A percentile compares a stretch with the other conserved stretches of the same genome.
phyloP scores from a whole-genome alignment of 805 yeast species.

The Komagataella pseudopastoris region DNA sequence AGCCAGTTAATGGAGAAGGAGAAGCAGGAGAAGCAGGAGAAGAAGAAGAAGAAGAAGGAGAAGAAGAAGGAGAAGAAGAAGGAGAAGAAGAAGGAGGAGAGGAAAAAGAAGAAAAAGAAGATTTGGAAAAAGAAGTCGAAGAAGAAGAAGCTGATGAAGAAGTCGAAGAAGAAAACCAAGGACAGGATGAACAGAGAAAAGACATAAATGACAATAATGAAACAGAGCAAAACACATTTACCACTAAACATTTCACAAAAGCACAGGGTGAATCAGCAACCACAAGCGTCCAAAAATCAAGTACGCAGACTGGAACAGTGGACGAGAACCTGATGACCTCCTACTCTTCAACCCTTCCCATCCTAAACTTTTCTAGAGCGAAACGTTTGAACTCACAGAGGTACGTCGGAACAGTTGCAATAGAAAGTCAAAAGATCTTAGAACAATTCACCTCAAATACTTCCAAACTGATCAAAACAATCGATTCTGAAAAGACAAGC shows the following conservation, averaged over 20 bases:
- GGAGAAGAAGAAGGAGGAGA: neutral
- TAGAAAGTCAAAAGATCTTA: neutral
- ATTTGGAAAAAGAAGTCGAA: neutral
- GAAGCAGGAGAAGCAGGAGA: neutral
- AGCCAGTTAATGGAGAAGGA: neutral
- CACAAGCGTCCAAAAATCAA: neutral
- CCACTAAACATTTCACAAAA: neutral
- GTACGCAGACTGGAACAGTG: neutral
- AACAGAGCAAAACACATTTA: neutral
- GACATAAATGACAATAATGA: neutral
- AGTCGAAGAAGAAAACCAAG: neutral
- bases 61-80: neutral
- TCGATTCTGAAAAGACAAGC: neutral
- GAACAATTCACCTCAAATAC: neutral
- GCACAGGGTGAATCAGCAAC: neutral
- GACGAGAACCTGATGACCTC: neutral
- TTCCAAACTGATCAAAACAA: neutral
- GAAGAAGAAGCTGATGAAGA: neutral
- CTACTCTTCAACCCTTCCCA: neutral
- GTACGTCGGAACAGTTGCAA: neutral
- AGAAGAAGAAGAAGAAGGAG: neutral
- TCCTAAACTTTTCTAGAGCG: neutral
- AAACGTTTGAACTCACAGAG: neutral
- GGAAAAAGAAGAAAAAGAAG: conserved; percentile 1
- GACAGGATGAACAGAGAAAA: neutral